Evolutionary conservation across 768 basidiomycete genomes (phyloP).

Genomic region (Myochromella boudieri): DNA sequence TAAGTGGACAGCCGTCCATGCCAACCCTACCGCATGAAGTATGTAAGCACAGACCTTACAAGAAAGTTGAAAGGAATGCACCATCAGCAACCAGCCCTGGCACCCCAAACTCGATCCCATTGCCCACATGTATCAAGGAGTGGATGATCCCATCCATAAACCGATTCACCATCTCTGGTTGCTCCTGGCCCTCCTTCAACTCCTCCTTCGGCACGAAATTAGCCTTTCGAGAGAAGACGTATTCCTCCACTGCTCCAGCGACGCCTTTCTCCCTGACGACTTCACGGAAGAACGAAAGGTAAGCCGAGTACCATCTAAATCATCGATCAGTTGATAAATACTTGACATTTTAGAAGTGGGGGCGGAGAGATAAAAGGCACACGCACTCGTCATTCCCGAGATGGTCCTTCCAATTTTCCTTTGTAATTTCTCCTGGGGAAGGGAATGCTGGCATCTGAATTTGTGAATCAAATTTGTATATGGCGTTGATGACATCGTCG

Average conservation of each 20-base stretch:
- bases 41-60: not conserved
- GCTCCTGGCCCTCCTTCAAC: constrained; percentile 32
- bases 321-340: not conserved
- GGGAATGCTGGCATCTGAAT: constrained; percentile 36
- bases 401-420: constrained; percentile 50
- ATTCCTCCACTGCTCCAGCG: constrained; percentile 46
- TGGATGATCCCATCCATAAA: constrained; percentile 59
- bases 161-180: constrained; percentile 47
- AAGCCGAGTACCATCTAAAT: constrained; percentile 50
- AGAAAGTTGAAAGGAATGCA: constrained; percentile 20
- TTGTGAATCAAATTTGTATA: constrained; percentile 34
- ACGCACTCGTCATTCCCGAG: constrained; percentile 44
- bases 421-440: constrained; percentile 46
- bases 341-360: too few relatives aligned
- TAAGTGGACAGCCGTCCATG: constrained; percentile 51
- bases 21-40: constrained; percentile 44
- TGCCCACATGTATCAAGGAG: constrained; percentile 63
- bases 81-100: constrained; percentile 66
- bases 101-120: constrained; percentile 60
- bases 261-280: constrained; percentile 38
- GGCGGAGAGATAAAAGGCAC: not conserved
- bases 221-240: constrained; percentile 47
- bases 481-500: constrained; percentile 33
- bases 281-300: constrained; percentile 48
- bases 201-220: constrained; percentile 34